A percentile compares a stretch with the other conserved stretches of the same genome.
Evolutionary conservation across 148 eudicot species (phyloP).

Genomic region (Rhododendron henanense): DNA sequence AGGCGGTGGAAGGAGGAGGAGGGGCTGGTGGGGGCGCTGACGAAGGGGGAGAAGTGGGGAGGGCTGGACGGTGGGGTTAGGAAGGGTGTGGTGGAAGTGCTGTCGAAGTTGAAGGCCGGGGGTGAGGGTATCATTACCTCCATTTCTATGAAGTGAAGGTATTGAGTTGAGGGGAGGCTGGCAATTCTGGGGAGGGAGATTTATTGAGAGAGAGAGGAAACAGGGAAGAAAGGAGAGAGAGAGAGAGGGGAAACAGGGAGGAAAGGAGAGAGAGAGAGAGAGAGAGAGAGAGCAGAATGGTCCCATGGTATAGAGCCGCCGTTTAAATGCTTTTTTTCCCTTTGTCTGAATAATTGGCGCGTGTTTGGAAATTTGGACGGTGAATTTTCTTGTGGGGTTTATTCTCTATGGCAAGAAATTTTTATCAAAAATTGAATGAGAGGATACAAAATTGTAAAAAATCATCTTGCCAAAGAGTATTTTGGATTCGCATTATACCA

Average conservation of each 20-base stretch:
- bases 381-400: background rate
- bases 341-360: background rate
- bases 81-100: slow-evolving; percentile 36
- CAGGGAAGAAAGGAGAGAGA: background rate
- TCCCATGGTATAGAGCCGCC: background rate
- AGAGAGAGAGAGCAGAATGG: background rate
- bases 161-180: background rate
- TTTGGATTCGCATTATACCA: no score
- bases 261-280: background rate
- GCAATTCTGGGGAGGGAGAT: background rate
- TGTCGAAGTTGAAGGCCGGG: slow-evolving; percentile 24
- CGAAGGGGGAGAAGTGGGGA: slow-evolving; percentile 27
- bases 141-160: background rate
- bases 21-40: slow-evolving; percentile 59
- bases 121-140: background rate
- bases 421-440: no score
- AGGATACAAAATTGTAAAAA: no score
- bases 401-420: no score
- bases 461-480: no score
- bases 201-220: background rate
- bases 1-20: slow-evolving; percentile 17
- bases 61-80: slow-evolving; percentile 52
- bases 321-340: background rate
- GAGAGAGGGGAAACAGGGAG: background rate
- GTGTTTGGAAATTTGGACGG: background rate